A percentile compares a stretch with the other conserved stretches of the same genome.
Conservation (phyloP, 495 filamentous ascomycete species). For the Daldinia bambusicola region DNA sequence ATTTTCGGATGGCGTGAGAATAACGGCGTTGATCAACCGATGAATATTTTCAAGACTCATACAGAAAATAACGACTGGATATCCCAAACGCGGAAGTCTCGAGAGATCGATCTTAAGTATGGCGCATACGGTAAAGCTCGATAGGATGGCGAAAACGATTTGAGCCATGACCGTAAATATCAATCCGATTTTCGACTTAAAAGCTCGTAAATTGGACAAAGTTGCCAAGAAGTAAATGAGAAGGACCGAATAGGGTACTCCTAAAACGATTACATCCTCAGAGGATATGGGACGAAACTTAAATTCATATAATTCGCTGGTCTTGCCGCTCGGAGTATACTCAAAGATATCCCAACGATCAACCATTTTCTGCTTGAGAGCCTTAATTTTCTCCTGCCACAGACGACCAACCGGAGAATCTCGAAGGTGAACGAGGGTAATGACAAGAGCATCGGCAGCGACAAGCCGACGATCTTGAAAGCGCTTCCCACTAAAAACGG, state of each 20-base stretch:
- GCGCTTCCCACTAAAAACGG: conserved; percentile 78
- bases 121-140: conserved; percentile 71
- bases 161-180: conserved; percentile 72
- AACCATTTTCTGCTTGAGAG: conserved; percentile 55
- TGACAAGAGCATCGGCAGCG: conserved; percentile 77
- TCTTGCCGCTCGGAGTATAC: conserved; percentile 65
- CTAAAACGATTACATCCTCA: conserved; percentile 66
- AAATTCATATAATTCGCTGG: conserved; percentile 74
- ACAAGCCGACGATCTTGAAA: conserved; percentile 69
- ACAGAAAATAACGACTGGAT: conserved; percentile 74
- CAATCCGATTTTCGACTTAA: conserved; percentile 74
- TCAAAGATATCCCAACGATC: conserved; percentile 64
- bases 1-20: conserved; percentile 69
- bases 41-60: conserved; percentile 80
- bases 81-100: conserved; percentile 67
- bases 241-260: conserved; percentile 67
- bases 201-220: conserved; percentile 68
- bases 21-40: conserved; percentile 75
- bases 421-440: conserved; percentile 72
- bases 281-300: conserved; percentile 73
- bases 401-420: conserved; percentile 65
- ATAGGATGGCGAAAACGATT: conserved; percentile 72
- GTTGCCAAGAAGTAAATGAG: conserved; percentile 66
- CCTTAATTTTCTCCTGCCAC: conserved; percentile 66
- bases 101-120: conserved; percentile 70